Evolutionary conservation across 768 basidiomycete genomes (phyloP).

Genomic region (Leccinum imitatum): DNA sequence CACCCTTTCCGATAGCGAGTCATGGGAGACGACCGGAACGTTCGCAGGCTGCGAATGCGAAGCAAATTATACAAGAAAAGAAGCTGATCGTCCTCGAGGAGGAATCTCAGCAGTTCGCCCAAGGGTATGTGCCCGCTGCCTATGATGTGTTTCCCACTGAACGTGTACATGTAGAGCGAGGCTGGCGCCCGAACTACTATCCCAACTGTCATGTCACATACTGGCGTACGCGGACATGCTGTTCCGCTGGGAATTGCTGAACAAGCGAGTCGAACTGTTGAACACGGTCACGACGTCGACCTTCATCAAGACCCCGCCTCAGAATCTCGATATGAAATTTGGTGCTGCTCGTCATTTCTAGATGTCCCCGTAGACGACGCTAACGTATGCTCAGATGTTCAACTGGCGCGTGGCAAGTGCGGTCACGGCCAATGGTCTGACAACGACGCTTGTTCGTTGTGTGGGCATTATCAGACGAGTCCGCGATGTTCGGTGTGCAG

Average conservation of each 20-base stretch:
- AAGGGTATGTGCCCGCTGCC: constrained; percentile 10
- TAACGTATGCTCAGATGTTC: constrained; percentile 38
- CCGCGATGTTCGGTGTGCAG: constrained; percentile 71
- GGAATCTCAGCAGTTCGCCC: constrained; percentile 13
- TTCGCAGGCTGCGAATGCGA: constrained; percentile 39
- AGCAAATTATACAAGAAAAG: constrained; percentile 34
- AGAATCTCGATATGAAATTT: constrained; percentile 38
- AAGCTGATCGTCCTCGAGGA: constrained; percentile 39
- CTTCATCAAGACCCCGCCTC: constrained; percentile 23
- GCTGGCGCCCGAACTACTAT: constrained; percentile 32
- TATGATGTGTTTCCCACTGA: background rate
- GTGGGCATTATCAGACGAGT: constrained; percentile 42
- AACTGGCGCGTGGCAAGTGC: constrained; percentile 49
- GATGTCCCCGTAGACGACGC: constrained; percentile 2
- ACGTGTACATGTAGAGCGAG: constrained; percentile 7
- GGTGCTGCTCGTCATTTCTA: constrained; percentile 6
- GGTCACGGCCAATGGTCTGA: constrained; percentile 34
- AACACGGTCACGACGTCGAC: constrained; percentile 51
- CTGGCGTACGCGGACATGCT: constrained; percentile 73
- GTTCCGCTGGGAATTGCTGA: constrained; percentile 67
- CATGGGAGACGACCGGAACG: constrained; percentile 41
- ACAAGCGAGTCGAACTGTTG: constrained; percentile 72
- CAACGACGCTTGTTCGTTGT: constrained; percentile 42
- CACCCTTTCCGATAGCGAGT: constrained; percentile 45
- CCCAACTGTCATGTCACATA: constrained; percentile 54